Base-by-base conservation (phyloP, 73 alveolate species). In the Paramecium caudatum region DNA sequence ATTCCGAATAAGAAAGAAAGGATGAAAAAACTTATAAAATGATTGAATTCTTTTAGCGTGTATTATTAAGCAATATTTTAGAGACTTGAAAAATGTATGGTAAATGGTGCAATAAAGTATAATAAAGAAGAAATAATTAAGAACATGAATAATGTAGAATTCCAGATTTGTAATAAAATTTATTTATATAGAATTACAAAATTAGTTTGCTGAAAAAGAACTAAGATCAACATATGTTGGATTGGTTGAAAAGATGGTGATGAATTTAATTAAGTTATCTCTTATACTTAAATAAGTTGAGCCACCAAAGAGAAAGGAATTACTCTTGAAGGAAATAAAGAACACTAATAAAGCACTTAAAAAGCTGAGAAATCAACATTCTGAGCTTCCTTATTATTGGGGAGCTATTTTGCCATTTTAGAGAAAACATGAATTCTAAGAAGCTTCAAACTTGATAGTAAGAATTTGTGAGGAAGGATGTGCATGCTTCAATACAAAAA, bases 401-500 rank as follows among this genome's bases (percentile, higher is more conserved):
- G 88, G 88, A n/a, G 23, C 47, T 0, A 27, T 39, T 30, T 13
- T 74, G 21, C 88, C 88, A 36, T 74, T 74, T 39, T 27, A 74
- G 43, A 74, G 88, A 39, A 74, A 45, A 74, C 43, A 27, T 21
- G 88, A 74, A 74, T 41, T 30, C 0, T 37, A 74, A 74, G 69
- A 74, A 5, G 68, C 88, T 16, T 74, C 88, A 3, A 74, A 43
- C 7, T 21, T 74, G 70, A 92, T 96, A 19, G 99, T 96, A n/a
- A 86, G 95, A 43, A 91, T 95, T 62, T 92, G 92, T 0, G 93
- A 90, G 15, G 97, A 94, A 46, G 92, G 95, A 61, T 84, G 92
- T 27, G 92, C 90, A 46, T 95, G 98, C 50, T 95, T 94, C 82
- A 94, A 96, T 7, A 94, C 98, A 5, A 95, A 95, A 84, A 97